Evolutionary conservation across 108 stramenopile species (phyloP).

Genomic region (Cyclotella choctawhatcheeana): DNA sequence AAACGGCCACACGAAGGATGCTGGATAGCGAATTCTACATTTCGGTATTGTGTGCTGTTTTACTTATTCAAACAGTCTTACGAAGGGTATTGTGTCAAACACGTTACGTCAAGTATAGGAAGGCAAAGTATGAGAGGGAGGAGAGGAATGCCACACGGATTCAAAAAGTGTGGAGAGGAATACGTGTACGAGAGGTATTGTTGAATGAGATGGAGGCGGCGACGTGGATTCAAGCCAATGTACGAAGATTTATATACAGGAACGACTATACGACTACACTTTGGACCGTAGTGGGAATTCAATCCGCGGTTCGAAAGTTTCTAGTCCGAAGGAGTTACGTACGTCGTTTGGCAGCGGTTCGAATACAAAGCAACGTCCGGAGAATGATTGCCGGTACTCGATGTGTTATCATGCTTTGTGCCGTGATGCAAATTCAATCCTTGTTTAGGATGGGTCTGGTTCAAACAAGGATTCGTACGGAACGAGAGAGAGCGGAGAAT

Average conservation of each 20-base stretch:
- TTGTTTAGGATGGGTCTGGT: no score
- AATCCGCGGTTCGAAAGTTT: no score
- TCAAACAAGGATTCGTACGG: no score
- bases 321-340: no score
- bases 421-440: no score
- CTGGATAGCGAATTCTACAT: background rate
- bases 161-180: background rate
- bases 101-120: background rate
- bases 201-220: constrained; percentile 9
- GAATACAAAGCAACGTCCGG: no score
- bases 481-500: background rate
- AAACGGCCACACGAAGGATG: background rate
- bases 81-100: background rate
- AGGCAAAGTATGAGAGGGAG: no score
- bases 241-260: constrained; percentile 65
- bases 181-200: background rate
- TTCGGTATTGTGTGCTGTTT: background rate
- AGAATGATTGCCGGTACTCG: no score
- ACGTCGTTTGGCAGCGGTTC: constrained; percentile 19
- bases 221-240: constrained; percentile 56
- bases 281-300: constrained; percentile 59
- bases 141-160: background rate
- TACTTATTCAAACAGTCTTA: background rate
- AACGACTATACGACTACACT: constrained; percentile 62
- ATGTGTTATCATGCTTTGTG: no score